These are phyloP conservation scores for Diophrys appendiculata DNA, from an alignment of 73 alveolate genomes.

Conservation along the genomic window DNA sequence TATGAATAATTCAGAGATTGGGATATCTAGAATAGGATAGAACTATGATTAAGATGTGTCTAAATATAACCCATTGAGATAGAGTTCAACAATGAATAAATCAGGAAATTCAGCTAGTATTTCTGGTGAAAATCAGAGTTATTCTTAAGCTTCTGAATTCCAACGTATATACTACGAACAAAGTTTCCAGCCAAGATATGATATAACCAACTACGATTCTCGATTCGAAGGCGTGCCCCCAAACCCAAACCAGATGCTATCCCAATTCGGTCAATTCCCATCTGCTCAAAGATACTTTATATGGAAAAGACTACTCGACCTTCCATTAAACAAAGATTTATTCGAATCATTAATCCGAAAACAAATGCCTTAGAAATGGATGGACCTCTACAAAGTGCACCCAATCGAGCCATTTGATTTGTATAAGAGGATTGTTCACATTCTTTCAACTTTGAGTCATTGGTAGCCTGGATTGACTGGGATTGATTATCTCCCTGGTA, in stretches of 20 bases:
- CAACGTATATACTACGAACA: background rate
- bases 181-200: background rate
- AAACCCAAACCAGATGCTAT: slow-evolving; percentile 42
- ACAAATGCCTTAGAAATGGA: background rate
- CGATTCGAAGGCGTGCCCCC: background rate
- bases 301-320: slow-evolving; percentile 56
- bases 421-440: background rate
- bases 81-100: too few relatives aligned
- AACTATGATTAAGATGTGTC: too few relatives aligned
- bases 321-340: slow-evolving; percentile 57
- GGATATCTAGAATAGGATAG: too few relatives aligned
- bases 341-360: slow-evolving; percentile 17
- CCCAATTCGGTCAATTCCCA: slow-evolving; percentile 63
- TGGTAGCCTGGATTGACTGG: slow-evolving; percentile 15
- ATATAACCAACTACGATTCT: background rate
- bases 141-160: background rate
- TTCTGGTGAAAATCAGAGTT: too few relatives aligned
- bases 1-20: too few relatives aligned
- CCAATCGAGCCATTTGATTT: background rate
- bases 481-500: slow-evolving; percentile 7
- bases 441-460: slow-evolving; percentile 2
- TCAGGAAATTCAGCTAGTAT: too few relatives aligned
- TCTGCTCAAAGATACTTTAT: slow-evolving; percentile 53
- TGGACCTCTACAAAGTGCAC: slow-evolving; percentile 6
- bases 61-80: too few relatives aligned